A percentile compares a stretch with the other conserved stretches of the same genome.
These are phyloP conservation scores for Camillea tinctor DNA, from an alignment of 2,329 filamentous ascomycete genomes.

Conservation along the genomic window DNA sequence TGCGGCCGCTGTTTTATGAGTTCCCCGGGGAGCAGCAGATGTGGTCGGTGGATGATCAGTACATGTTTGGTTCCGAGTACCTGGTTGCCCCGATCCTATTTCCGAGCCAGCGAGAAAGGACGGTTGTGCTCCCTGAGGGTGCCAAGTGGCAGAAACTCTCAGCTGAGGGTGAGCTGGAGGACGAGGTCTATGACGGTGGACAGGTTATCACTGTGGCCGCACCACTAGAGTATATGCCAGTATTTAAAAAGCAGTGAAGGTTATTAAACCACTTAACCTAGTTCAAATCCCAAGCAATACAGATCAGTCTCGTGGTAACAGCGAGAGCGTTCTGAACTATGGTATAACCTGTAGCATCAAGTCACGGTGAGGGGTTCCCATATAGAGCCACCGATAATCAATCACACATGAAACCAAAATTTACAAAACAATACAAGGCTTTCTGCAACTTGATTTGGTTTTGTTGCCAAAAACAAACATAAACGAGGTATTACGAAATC, in stretches of 20 bases:
- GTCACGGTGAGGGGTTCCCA: background rate
- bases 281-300: too few species aligned
- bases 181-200: constrained; percentile 4
- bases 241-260: constrained; percentile 9
- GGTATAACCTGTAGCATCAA: too few species aligned
- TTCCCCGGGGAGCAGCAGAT: constrained; percentile 53
- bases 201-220: constrained; percentile 6
- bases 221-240: constrained; percentile 19
- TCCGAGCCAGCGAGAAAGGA: constrained; percentile 36
- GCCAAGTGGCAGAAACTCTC: constrained; percentile 12
- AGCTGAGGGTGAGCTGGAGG: constrained; percentile 10
- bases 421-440: background rate
- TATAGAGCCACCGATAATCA: background rate
- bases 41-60: constrained; percentile 61
- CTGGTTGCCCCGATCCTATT: constrained; percentile 56
- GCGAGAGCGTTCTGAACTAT: too few species aligned
- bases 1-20: constrained; percentile 62
- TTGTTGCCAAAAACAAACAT: background rate
- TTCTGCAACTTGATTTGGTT: background rate
- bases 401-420: background rate
- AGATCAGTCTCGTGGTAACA: too few species aligned
- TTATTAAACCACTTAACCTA: too few species aligned
- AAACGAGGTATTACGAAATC: background rate
- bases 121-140: constrained; percentile 13
- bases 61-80: constrained; percentile 63